Percentiles rank a stretch among this genome's conserved stretches.
Evolutionary conservation across 176 grass and related monocot species (phyloP).

Genomic region (Musa beccarii): DNA sequence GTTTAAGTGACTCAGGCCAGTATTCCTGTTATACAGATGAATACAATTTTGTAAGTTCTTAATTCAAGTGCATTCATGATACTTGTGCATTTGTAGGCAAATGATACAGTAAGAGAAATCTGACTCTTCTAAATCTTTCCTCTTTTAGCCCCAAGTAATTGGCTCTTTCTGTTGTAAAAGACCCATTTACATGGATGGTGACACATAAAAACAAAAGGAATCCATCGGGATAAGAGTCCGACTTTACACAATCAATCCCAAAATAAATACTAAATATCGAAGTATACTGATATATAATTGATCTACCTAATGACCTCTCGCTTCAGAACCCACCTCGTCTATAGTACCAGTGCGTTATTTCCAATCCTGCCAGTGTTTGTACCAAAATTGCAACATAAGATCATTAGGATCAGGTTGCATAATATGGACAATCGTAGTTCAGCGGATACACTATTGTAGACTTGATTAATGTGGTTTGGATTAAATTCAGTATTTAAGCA

Average conservation of each 20-base stretch:
- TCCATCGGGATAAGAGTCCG: neutral
- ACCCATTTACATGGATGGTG: neutral
- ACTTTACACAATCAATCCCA: too few species aligned
- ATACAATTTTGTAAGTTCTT: neutral
- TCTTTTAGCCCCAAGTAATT: neutral
- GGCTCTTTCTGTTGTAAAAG: neutral
- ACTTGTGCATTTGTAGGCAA: neutral
- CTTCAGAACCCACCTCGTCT: neutral
- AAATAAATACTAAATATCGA: neutral
- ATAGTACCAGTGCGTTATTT: neutral
- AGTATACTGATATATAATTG: neutral
- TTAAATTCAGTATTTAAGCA: too few species aligned
- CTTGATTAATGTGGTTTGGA: neutral
- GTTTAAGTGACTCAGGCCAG: slow-evolving; percentile 53
- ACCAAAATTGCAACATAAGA: neutral
- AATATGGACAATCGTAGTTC: neutral
- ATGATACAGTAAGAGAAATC: neutral
- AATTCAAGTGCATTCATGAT: neutral
- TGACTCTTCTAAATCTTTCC: neutral
- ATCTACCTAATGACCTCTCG: neutral
- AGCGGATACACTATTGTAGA: neutral
- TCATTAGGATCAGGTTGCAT: neutral
- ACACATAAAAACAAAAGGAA: neutral
- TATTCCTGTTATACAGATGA: slow-evolving; percentile 43
- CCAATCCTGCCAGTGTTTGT: neutral